Evolutionary conservation across 306 rosid species (phyloP), one percentile per base, ranked within the genome.

Genomic region (Styphnolobium japonicum): DNA sequence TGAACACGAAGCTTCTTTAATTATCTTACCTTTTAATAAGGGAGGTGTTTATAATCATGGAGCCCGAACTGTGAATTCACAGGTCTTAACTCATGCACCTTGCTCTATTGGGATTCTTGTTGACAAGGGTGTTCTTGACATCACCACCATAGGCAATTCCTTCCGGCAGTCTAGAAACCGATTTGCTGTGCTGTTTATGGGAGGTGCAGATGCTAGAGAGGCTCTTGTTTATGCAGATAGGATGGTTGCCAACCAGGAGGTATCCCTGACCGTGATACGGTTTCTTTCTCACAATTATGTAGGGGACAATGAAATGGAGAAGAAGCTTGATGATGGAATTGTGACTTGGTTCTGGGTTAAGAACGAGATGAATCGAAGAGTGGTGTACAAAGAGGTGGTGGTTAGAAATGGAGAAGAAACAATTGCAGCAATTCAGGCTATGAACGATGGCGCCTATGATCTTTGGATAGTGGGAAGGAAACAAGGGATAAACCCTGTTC

Each of bases 291-390:
- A 64, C 12, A 88, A 83, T 31, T 65, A 31, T 1, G 65, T 74
- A 29, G 96, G 93, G 6, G 94, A 89, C 31, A 14, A 60, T 48
- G 96, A 89, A 67, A 56, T 78, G 18, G 98, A 94, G 93, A 94
- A 87, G 87, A 94, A 94, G 80, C 79, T 94, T 14, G 98, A 94
- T 48, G 98, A 94, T 73, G 98, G 96, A 5, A 53, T 81, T 18
- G 92, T 90, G 58, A 94, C 97, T 0, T 92, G 91, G 97, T 92
- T 94, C 67, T 94, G 96, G 93, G 93, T 94, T 2, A 94, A 92
- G 84, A 92, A 94, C 52, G 97, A 94, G 82, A 10, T 11, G 7
- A 89, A 92, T 61, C 51, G 73, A 2, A 81, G 86, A 58, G 90
- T 94, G 75, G 21, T 33, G 40, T 94, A 92, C 3, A 89, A 80